phyloP scores from a whole-genome alignment of 2,329 filamentous ascomycete genomes.

The Hymenoscyphus linearis region DNA sequence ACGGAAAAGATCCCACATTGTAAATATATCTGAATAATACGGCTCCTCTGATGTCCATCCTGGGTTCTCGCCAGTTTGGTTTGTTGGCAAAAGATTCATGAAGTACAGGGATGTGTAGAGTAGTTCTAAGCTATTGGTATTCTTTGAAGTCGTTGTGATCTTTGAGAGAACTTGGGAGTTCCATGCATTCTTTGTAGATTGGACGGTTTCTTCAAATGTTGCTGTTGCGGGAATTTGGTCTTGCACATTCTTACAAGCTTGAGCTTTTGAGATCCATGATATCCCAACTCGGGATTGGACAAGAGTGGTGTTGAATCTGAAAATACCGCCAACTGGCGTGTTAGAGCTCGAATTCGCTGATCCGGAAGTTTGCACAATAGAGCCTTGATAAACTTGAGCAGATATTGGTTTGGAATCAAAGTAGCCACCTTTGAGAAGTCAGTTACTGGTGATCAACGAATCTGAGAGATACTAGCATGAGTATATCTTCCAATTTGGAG shows the following conservation, averaged over 20 bases:
- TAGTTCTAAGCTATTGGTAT: constrained; percentile 50
- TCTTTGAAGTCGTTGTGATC: constrained; percentile 53
- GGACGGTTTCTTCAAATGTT: constrained; percentile 36
- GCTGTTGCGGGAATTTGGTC: constrained; percentile 40
- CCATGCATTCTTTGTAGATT: constrained; percentile 49
- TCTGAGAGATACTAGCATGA: constrained; percentile 41
- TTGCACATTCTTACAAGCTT: constrained; percentile 44
- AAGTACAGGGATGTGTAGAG: constrained; percentile 64
- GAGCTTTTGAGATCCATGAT: constrained; percentile 43
- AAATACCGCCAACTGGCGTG: constrained; percentile 41
- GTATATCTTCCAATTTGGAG: constrained; percentile 57
- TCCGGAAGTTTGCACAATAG: constrained; percentile 26
- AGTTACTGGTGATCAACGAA: background rate
- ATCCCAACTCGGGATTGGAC: constrained; percentile 47
- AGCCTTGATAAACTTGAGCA: constrained; percentile 26
- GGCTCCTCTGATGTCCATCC: constrained; percentile 59
- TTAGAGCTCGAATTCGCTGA: constrained; percentile 35
- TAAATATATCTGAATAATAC: constrained; percentile 68
- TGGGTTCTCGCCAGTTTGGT: constrained; percentile 67
- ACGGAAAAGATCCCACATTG: constrained; percentile 60
- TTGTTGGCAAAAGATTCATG: constrained; percentile 42
- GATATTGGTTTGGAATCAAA: constrained; percentile 21
- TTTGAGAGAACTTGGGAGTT: constrained; percentile 57
- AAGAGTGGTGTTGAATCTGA: constrained; percentile 38
- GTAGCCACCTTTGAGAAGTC: constrained; percentile 18